Evolutionary conservation across 73 alveolate species (phyloP).

Genomic region (Paramecium primaurelia): DNA sequence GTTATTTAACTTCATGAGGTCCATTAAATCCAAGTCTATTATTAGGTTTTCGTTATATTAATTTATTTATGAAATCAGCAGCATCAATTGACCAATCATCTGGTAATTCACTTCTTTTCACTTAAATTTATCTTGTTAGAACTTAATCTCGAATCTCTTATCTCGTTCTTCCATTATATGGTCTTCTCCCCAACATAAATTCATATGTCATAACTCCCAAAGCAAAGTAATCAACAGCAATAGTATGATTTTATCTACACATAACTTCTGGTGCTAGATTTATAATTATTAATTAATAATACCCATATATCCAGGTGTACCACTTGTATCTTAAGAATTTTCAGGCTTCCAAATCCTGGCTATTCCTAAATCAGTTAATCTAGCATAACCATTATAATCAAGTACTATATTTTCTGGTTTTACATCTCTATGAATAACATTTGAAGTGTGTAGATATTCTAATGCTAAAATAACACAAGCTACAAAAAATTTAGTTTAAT

Average conservation of each 20-base stretch:
- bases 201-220: constrained; percentile 75
- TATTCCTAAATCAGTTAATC: constrained; percentile 94
- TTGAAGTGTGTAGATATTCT: constrained; percentile 89
- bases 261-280: constrained; percentile 74
- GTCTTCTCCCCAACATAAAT: constrained; percentile 81
- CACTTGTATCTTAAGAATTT: constrained; percentile 93
- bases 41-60: constrained; percentile 77
- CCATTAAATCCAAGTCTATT: constrained; percentile 88
- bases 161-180: constrained; percentile 83
- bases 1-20: constrained; percentile 80
- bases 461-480: constrained; percentile 90
- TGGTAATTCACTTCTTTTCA: constrained; percentile 82
- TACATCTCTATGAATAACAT: constrained; percentile 92
- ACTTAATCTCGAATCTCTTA: constrained; percentile 77
- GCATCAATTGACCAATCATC: constrained; percentile 93
- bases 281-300: not conserved
- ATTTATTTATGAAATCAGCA: constrained; percentile 90
- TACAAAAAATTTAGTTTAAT: constrained; percentile 82
- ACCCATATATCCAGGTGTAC: constrained; percentile 98
- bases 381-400: constrained; percentile 81
- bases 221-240: constrained; percentile 70
- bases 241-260: constrained; percentile 67
- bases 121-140: constrained; percentile 65
- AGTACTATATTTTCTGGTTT: constrained; percentile 96
- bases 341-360: constrained; percentile 83